Evolutionary conservation across 495 filamentous ascomycete species (phyloP), one percentile per base, ranked within the genome.

Genomic region (Massariosphaeria phaeospora): DNA sequence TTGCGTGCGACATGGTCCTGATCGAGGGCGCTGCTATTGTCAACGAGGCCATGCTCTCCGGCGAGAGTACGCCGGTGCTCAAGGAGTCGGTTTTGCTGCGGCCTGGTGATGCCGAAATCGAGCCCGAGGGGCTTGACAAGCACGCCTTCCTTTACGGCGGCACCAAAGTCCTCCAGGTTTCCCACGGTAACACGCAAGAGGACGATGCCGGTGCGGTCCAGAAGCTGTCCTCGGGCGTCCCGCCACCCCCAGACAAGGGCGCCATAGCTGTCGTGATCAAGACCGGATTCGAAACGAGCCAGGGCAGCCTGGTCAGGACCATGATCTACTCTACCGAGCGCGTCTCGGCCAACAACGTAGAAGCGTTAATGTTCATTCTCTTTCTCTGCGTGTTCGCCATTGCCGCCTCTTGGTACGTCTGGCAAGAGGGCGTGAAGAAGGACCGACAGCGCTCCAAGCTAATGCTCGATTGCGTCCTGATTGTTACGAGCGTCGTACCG

Each of bases 271-370:
- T 97, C 55, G 88, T 97, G 40, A 86, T 90, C 55, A 96, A 95
- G 78, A 99, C 94, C 38, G 93, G 93, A 3, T 99, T 99, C 60
- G 93, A 99, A 73, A 99, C 93, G 7, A 96, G 90, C 52, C 93
- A 99, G 70, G 93, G 93, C 58, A 96, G 87, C 67, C 77, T 99
- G 52, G 93, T 99, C 36, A 89, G 93, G 27, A 99, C 93, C 41
- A 99, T 99, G 93, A 97, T 99, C 60, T 99, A 96, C 73, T 96
- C 94, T 2, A 99, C 93, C 5, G 93, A 99, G 69, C 88, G 91
- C 65, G 93, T 99, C 27, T 97, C 91, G 34, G 93, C 93, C 53
- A 95, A 95, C 73, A 97, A 99, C 64, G 83, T 79, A 43, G 93
- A 99, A 69, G 93, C 93, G 2, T 72, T 99, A 12, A 71, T 95